A percentile compares a stretch with the other conserved stretches of the same genome.
Evolutionary conservation across 2,329 filamentous ascomycete genomes (phyloP).

Genomic region (Venturia asperata): DNA sequence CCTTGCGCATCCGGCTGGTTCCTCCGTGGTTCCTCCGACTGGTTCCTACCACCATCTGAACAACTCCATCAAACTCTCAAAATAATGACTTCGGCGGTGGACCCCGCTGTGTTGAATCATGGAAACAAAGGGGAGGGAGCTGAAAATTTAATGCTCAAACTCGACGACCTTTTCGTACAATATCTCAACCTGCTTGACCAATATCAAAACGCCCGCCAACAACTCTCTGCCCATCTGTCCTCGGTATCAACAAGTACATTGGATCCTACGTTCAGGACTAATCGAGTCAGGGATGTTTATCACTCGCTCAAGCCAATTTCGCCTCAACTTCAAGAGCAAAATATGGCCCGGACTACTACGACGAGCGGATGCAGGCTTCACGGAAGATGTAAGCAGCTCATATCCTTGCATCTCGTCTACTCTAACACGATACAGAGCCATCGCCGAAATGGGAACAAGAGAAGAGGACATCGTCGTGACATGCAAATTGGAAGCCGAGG

Average conservation of each 20-base stretch:
- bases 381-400: slow-evolving; percentile 38
- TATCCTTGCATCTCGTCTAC: slow-evolving; percentile 20
- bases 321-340: slow-evolving; percentile 54
- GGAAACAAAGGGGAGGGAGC: neutral
- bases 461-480: neutral
- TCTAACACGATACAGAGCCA: neutral
- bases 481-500: neutral
- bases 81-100: neutral
- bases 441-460: neutral
- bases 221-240: slow-evolving; percentile 49
- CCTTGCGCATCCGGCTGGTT: neutral
- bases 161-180: slow-evolving; percentile 57
- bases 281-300: slow-evolving; percentile 36
- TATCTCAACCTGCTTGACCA: slow-evolving; percentile 61
- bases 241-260: slow-evolving; percentile 36
- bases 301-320: slow-evolving; percentile 70
- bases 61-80: neutral
- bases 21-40: too few relatives aligned
- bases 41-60: neutral
- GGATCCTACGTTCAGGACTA: neutral
- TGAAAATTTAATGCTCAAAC: slow-evolving; percentile 24
- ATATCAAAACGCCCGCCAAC: slow-evolving; percentile 54
- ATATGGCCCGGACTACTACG: slow-evolving; percentile 65
- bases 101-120: neutral
- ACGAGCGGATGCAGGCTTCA: slow-evolving; percentile 62